Conservation (phyloP, 1,284 basidiomycete genomes). For the Apiotrichum veenhuisii region DNA sequence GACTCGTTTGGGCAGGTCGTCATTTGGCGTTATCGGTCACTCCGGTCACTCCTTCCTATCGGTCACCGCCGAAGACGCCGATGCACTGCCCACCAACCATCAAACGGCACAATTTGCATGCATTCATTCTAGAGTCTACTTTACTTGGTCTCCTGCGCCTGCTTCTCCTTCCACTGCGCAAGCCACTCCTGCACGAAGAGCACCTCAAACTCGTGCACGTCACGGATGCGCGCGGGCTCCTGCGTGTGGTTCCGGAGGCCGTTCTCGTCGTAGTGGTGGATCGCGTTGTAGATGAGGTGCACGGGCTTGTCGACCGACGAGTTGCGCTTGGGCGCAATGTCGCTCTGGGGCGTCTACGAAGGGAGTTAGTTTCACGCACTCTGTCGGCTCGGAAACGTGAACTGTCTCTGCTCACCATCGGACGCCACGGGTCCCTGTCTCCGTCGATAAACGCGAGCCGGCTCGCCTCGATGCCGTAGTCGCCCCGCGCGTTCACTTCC, state of each 20-base stretch:
- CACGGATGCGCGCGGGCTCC: conserved; percentile 74
- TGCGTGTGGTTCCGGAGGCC: conserved; percentile 62
- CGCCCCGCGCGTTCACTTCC: conserved; percentile 71
- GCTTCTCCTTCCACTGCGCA: conserved; percentile 55
- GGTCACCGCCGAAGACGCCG: neutral
- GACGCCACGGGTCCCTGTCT: conserved; percentile 74
- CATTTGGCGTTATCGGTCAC: too few relatives aligned
- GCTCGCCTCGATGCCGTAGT: conserved; percentile 69
- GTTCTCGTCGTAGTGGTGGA: conserved; percentile 86
- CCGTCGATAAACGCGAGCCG: conserved; percentile 69
- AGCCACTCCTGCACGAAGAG: conserved; percentile 80
- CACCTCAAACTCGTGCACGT: conserved; percentile 77
- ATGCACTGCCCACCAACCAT: neutral
- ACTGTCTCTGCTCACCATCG: conserved; percentile 51
- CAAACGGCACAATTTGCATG: too few relatives aligned
- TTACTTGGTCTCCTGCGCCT: conserved; percentile 9
- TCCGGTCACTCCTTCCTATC: neutral
- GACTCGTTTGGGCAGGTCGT: too few relatives aligned
- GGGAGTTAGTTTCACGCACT: too few relatives aligned
- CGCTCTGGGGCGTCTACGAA: conserved; percentile 69
- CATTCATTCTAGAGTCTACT: conserved; percentile 1
- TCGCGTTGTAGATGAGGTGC: conserved; percentile 81
- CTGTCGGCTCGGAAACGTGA: neutral
- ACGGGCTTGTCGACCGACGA: conserved; percentile 75
- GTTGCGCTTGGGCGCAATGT: conserved; percentile 63